Percentiles rank a stretch among this genome's conserved stretches.
Conservation (phyloP, 108 stramenopile genomes). For the Bacterosira constricta region DNA sequence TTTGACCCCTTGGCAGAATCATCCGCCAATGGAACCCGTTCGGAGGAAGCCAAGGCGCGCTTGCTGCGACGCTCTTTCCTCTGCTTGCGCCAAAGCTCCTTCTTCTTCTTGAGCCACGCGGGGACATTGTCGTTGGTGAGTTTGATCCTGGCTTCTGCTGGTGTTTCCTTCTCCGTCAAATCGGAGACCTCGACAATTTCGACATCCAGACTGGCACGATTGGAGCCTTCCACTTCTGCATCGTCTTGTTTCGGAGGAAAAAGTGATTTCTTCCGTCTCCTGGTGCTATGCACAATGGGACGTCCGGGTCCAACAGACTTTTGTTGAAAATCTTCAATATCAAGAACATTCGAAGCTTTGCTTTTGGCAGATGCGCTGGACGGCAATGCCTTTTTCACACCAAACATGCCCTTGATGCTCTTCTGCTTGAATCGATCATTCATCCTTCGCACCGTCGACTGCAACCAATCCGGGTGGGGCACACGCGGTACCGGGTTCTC, state of each 20-base stretch:
- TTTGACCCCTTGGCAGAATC: slow-evolving; percentile 4
- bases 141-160: slow-evolving; percentile 45
- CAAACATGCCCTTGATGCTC: slow-evolving; percentile 84
- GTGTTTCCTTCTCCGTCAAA: background rate
- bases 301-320: slow-evolving; percentile 50
- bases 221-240: background rate
- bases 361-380: background rate
- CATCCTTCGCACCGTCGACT: slow-evolving; percentile 80
- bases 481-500: slow-evolving; percentile 95
- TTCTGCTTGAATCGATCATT: slow-evolving; percentile 88
- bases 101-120: slow-evolving; percentile 91
- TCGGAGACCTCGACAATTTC: slow-evolving; percentile 5
- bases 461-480: slow-evolving; percentile 95
- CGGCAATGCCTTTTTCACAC: slow-evolving; percentile 10
- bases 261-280: slow-evolving; percentile 2
- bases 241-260: background rate
- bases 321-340: slow-evolving; percentile 81
- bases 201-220: background rate
- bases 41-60: slow-evolving; percentile 3
- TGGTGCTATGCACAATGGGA: slow-evolving; percentile 72
- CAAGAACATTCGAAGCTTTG: slow-evolving; percentile 34
- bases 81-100: slow-evolving; percentile 80
- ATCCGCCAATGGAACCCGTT: slow-evolving; percentile 3
- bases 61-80: slow-evolving; percentile 57
- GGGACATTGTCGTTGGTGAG: slow-evolving; percentile 67